A percentile compares a stretch with the other conserved stretches of the same genome.
Evolutionary conservation across 2,329 filamentous ascomycete genomes (phyloP).

Genomic region (Stagonosporopsis cucurbitacearum): DNA sequence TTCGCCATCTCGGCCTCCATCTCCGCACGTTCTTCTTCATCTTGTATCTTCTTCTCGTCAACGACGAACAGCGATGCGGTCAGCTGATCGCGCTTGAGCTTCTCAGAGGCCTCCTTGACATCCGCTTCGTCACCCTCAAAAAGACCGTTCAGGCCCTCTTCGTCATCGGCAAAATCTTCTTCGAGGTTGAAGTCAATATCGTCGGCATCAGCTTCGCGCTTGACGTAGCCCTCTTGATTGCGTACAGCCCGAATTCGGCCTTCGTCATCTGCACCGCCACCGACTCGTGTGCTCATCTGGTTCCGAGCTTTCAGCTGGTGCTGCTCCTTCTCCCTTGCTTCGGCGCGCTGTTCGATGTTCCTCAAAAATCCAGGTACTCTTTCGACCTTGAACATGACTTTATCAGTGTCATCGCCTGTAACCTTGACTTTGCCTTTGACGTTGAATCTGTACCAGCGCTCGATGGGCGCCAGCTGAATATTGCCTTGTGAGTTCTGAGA

Average conservation of each 20-base stretch:
- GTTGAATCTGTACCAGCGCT: slow-evolving; percentile 93
- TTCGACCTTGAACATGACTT: slow-evolving; percentile 77
- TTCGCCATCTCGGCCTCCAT: slow-evolving; percentile 73
- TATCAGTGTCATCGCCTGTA: slow-evolving; percentile 86
- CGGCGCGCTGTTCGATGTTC: slow-evolving; percentile 51
- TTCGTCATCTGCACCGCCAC: slow-evolving; percentile 49
- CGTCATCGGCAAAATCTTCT: slow-evolving; percentile 82
- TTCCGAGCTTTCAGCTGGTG: slow-evolving; percentile 22
- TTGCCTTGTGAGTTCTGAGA: slow-evolving; percentile 63
- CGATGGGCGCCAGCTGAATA: slow-evolving; percentile 87
- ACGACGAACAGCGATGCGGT: slow-evolving; percentile 84
- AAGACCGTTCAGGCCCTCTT: slow-evolving; percentile 63
- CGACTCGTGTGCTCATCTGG: slow-evolving; percentile 40
- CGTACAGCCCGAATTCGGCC: slow-evolving; percentile 41
- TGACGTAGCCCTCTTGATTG: slow-evolving; percentile 53
- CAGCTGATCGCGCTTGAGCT: slow-evolving; percentile 79
- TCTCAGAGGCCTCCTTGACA: slow-evolving; percentile 68
- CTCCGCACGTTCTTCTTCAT: slow-evolving; percentile 71
- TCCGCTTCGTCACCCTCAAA: slow-evolving; percentile 57
- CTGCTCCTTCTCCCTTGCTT: slow-evolving; percentile 56
- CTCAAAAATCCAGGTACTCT: slow-evolving; percentile 78
- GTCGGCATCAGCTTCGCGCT: slow-evolving; percentile 63
- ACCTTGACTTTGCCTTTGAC: slow-evolving; percentile 77
- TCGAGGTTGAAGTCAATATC: slow-evolving; percentile 71
- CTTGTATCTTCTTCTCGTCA: slow-evolving; percentile 61